These are phyloP conservation scores for Backusella australiensis DNA, from an alignment of 192 early-diverging fungal species.

Conservation along the genomic window DNA sequence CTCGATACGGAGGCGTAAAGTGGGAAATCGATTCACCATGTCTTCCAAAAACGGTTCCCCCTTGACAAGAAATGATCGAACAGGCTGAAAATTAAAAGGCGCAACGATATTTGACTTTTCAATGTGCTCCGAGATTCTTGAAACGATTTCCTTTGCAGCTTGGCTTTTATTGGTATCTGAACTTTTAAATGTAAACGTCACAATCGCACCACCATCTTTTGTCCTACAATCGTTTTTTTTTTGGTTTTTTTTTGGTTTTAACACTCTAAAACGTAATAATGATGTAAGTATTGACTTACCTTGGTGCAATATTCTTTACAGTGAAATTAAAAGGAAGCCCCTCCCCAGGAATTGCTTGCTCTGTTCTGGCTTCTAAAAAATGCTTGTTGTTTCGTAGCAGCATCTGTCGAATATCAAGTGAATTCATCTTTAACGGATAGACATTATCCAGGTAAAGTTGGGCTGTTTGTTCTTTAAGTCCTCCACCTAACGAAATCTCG, in stretches of 20 bases:
- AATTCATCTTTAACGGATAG: slow-evolving; percentile 33
- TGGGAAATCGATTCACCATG: slow-evolving; percentile 54
- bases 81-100: slow-evolving; percentile 64
- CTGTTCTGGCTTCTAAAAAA: slow-evolving; percentile 17
- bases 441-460: slow-evolving; percentile 41
- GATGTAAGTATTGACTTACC: slow-evolving; percentile 29
- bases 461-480: slow-evolving; percentile 4
- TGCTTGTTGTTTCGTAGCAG: slow-evolving; percentile 23
- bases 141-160: slow-evolving; percentile 46
- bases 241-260: too few relatives aligned
- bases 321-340: slow-evolving; percentile 50
- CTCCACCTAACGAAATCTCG: neutral
- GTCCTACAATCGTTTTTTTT: slow-evolving; percentile 13
- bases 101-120: slow-evolving; percentile 50
- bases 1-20: slow-evolving; percentile 57
- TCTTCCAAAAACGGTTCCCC: slow-evolving; percentile 76
- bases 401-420: slow-evolving; percentile 36
- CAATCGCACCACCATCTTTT: slow-evolving; percentile 47
- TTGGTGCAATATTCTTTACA: slow-evolving; percentile 45
- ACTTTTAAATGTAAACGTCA: slow-evolving; percentile 47
- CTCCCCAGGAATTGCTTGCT: slow-evolving; percentile 32
- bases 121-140: slow-evolving; percentile 50
- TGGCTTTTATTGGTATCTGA: slow-evolving; percentile 30
- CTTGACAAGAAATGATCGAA: slow-evolving; percentile 65
- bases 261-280: neutral